Percentiles rank a stretch among this genome's conserved stretches.
These are phyloP conservation scores for Yarrowia osloensis DNA, from an alignment of 805 yeast species.

Conservation along the genomic window DNA sequence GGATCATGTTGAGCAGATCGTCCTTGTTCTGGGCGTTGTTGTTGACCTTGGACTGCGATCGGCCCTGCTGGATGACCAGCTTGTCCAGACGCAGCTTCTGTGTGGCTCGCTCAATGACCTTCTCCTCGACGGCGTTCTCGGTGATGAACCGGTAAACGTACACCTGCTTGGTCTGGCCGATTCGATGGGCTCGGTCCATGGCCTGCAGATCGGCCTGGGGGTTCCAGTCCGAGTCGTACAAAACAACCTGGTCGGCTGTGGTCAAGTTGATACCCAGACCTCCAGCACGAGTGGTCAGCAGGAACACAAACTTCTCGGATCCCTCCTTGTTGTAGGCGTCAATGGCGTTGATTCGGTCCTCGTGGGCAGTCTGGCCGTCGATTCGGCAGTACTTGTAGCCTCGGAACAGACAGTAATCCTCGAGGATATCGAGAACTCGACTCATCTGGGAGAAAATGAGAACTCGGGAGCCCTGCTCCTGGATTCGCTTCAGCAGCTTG, in stretches of 20 bases:
- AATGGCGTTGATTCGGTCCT: slow-evolving; percentile 87
- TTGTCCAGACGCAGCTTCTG: slow-evolving; percentile 91
- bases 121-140: slow-evolving; percentile 95
- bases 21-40: slow-evolving; percentile 54
- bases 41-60: slow-evolving; percentile 41
- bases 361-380: slow-evolving; percentile 92
- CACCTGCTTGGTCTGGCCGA: slow-evolving; percentile 96
- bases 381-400: slow-evolving; percentile 87
- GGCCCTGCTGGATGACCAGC: slow-evolving; percentile 90
- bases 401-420: slow-evolving; percentile 85
- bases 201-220: slow-evolving; percentile 98
- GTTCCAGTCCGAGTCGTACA: slow-evolving; percentile 95
- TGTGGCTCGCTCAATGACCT: slow-evolving; percentile 92
- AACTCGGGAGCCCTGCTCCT: slow-evolving; percentile 82
- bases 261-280: slow-evolving; percentile 93
- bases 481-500: slow-evolving; percentile 71
- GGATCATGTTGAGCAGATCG: slow-evolving; percentile 90
- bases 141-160: slow-evolving; percentile 89
- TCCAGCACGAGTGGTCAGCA: slow-evolving; percentile 93
- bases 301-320: slow-evolving; percentile 77
- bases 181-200: slow-evolving; percentile 97
- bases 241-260: slow-evolving; percentile 83
- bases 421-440: slow-evolving; percentile 82
- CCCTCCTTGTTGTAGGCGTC: slow-evolving; percentile 85
- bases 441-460: slow-evolving; percentile 93